Evolutionary conservation across 2,329 filamentous ascomycete genomes (phyloP).

Genomic region (Hymenoscyphus fraxineus): DNA sequence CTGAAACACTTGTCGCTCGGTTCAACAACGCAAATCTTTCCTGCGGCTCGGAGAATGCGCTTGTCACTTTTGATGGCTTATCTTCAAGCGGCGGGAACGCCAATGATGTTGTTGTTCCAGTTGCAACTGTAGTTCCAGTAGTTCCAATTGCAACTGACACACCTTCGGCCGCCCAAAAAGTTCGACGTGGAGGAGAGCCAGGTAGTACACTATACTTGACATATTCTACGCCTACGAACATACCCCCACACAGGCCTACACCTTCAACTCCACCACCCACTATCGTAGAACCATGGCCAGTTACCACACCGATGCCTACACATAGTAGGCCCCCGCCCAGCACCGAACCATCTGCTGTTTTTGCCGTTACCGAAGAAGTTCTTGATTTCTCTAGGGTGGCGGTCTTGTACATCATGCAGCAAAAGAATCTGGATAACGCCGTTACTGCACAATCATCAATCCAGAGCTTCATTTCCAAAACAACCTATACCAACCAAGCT

Average conservation of each 20-base stretch:
- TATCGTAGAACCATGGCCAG: constrained; percentile 14
- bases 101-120: constrained; percentile 15
- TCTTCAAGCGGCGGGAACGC: constrained; percentile 23
- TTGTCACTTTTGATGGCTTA: constrained; percentile 74
- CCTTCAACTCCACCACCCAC: constrained; percentile 1
- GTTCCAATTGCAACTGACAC: background rate
- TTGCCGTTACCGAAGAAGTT: constrained; percentile 51
- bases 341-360: constrained; percentile 33
- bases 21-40: constrained; percentile 74
- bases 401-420: constrained; percentile 59
- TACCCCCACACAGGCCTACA: background rate
- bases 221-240: background rate
- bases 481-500: constrained; percentile 17
- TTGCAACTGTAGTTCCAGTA: background rate
- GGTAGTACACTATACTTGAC: background rate
- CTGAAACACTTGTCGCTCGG: constrained; percentile 65
- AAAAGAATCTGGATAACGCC: constrained; percentile 48
- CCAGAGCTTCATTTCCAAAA: constrained; percentile 50
- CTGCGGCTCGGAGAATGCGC: constrained; percentile 79
- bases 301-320: constrained; percentile 15
- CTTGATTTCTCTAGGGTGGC: constrained; percentile 62
- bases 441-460: constrained; percentile 51
- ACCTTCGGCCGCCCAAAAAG: background rate
- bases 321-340: constrained; percentile 11
- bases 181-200: background rate